phyloP scores from a whole-genome alignment of 768 basidiomycete genomes.

The Kwoniella dendrophila region DNA sequence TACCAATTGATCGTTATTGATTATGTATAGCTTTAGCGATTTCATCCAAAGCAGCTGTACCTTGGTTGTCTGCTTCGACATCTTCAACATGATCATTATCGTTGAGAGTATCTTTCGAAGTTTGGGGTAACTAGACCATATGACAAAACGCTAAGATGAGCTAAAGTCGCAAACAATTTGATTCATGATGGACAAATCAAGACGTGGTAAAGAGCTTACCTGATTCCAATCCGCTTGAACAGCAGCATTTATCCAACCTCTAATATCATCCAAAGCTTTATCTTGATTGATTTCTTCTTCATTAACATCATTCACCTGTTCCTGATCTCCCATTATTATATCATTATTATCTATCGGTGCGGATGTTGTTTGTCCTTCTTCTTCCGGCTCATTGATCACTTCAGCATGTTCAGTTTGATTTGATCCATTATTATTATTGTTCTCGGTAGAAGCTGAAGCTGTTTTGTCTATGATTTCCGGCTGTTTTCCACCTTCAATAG shows the following conservation, averaged over 20 bases:
- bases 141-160: neutral
- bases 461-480: neutral
- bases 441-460: neutral
- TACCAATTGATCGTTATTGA: too few species aligned
- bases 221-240: conserved; percentile 41
- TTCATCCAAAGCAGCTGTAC: too few species aligned
- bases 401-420: conserved; percentile 1
- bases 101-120: too few species aligned
- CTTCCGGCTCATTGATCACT: neutral
- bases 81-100: too few species aligned
- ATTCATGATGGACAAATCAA: neutral
- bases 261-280: conserved; percentile 45
- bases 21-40: too few species aligned
- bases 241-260: conserved; percentile 50
- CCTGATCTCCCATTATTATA: neutral
- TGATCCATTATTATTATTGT: neutral
- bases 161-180: too few species aligned
- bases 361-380: neutral
- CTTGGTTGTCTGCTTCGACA: too few species aligned
- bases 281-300: conserved; percentile 26
- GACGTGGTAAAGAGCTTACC: conserved; percentile 15
- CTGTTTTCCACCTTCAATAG: too few species aligned
- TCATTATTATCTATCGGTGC: too few species aligned
- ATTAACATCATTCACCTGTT: too few species aligned
- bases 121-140: too few species aligned